Base-by-base conservation (phyloP, 2,329 filamentous ascomycete species). In the Iodosphaeria phyllophila region DNA sequence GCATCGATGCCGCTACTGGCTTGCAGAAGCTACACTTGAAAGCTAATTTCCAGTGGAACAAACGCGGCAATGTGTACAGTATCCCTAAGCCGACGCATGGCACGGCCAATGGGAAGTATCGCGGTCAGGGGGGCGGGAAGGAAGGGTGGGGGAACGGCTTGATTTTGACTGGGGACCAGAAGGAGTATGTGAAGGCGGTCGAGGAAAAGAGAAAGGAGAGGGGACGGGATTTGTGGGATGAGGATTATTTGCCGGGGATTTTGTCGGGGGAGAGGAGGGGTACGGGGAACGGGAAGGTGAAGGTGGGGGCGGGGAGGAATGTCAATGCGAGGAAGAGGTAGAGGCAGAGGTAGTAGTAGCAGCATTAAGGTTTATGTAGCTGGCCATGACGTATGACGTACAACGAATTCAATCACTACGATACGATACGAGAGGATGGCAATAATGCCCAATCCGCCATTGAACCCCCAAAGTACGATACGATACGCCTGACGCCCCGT, bases 11-110 rank as follows among this genome's bases (percentile, higher is more conserved):
- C 14, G 64, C 71, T 25, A n/a, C n/a, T n/a, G 89, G 89, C 25
- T 69, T 74, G 38, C 91, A 93, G 54, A 72, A 65, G 30, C 52
- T 98, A 30, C 79, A 93, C 45, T 58, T 98, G 30, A 92, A 92
- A 60, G 74, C 73, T 50, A 92, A 92, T 49, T 92, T 89, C 60
- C 82, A 93, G 52, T 92, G 75, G 74, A 95, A 92, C 52, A 92
- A 76, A 37, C 66, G 84, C 13, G 89, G 89, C 26, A 89, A 93
- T 48, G 69, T 80, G 18, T 98, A 75, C 57, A 91, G 82, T 46
- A 72, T 98, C 22, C 89, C 89, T 2, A 95, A 93, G 55, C 79
- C 89, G 0, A 66, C 77, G 8, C 70, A 78, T 31, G 89, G 89
- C 3, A 74, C 67, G 9, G 54, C 84, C 5, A 92, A 72, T 47